Evolutionary conservation across 139 green algal species (phyloP).

Genomic region (Picocystis salinarum): DNA sequence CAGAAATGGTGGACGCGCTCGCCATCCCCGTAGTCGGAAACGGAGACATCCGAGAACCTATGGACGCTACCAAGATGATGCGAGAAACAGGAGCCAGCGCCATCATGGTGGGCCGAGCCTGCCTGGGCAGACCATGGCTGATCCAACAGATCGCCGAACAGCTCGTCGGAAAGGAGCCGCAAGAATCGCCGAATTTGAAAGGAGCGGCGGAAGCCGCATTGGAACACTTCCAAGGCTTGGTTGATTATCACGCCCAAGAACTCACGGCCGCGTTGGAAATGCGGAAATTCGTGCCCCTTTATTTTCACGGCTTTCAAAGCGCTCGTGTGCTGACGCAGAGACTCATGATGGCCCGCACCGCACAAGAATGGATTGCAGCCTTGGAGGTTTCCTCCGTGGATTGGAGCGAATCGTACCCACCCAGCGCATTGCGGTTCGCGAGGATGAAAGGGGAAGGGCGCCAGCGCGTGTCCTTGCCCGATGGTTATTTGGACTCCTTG

Average conservation of each 20-base stretch:
- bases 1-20: conserved; percentile 13
- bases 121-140: conserved; percentile 22
- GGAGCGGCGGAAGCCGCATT: conserved; percentile 3
- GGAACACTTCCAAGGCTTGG: background rate
- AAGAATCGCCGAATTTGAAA: conserved; percentile 8
- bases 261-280: conserved; percentile 6
- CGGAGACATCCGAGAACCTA: conserved; percentile 24
- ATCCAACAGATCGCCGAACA: conserved; percentile 9
- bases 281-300: conserved; percentile 21
- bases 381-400: conserved; percentile 1
- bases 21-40: conserved; percentile 29
- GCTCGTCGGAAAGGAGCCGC: background rate
- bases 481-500: conserved; percentile 12
- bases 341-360: conserved; percentile 7
- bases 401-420: conserved; percentile 3
- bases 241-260: conserved; percentile 3
- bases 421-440: background rate
- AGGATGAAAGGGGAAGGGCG: conserved; percentile 14
- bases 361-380: conserved; percentile 12
- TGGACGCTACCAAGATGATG: conserved; percentile 20
- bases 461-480: conserved; percentile 12
- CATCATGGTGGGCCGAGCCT: conserved; percentile 24
- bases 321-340: conserved; percentile 2
- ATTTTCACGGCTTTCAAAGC: conserved; percentile 16
- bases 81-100: conserved; percentile 8